Evolutionary conservation across 768 basidiomycete genomes (phyloP).

Genomic region (Cyclocybe aegerita): DNA sequence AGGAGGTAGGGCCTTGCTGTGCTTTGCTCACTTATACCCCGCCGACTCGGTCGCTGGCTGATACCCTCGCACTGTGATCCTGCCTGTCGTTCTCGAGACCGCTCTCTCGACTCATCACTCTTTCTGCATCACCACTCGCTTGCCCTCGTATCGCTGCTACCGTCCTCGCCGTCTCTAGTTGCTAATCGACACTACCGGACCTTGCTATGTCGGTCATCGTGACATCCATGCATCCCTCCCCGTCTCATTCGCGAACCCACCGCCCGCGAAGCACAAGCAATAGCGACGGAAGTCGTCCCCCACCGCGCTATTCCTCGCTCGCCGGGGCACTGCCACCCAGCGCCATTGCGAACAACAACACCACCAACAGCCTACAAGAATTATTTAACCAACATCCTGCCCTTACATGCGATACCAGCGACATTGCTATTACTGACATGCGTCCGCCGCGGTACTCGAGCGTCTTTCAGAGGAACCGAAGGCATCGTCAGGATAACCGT

Average conservation of each 20-base stretch:
- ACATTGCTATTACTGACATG: not conserved
- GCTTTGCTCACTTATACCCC: too few species aligned
- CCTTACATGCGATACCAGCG: not conserved
- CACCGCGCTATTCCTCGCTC: slow-evolving; percentile 15
- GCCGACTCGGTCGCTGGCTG: too few species aligned
- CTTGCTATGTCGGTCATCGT: not conserved
- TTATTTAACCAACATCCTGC: not conserved
- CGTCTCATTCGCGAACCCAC: not conserved
- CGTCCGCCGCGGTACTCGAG: slow-evolving; percentile 15
- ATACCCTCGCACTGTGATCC: too few species aligned
- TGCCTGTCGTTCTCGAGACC: too few species aligned
- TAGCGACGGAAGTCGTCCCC: not conserved
- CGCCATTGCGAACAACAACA: not conserved
- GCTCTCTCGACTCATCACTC: too few species aligned
- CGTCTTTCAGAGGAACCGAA: slow-evolving; percentile 5
- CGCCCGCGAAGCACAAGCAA: slow-evolving; percentile 2
- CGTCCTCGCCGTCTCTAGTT: too few species aligned
- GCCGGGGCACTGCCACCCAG: slow-evolving; percentile 2
- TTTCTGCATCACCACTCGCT: too few species aligned
- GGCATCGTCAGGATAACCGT: slow-evolving; percentile 1
- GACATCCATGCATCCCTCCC: not conserved
- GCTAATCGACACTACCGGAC: too few species aligned
- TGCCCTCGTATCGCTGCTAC: too few species aligned
- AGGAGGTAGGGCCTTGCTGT: too few species aligned
- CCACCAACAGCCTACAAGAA: not conserved